These are phyloP conservation scores for Yamadazyma paraphyllophila DNA, from an alignment of 805 yeast genomes.

Conservation along the genomic window DNA sequence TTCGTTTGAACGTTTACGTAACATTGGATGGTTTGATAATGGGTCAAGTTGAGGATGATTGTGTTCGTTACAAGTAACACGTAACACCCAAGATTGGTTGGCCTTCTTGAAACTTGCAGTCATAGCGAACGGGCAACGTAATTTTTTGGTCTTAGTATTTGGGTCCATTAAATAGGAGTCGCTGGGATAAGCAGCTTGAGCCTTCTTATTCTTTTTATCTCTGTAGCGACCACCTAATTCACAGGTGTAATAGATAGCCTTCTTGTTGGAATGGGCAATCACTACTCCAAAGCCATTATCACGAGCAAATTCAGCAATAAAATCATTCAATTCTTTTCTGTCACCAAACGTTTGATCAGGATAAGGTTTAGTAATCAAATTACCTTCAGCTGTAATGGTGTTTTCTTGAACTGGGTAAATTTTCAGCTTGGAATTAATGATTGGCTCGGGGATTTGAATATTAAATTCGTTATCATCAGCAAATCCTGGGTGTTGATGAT, in stretches of 20 bases:
- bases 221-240: slow-evolving; percentile 57
- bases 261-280: slow-evolving; percentile 56
- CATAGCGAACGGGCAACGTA: slow-evolving; percentile 59
- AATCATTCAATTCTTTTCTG: slow-evolving; percentile 50
- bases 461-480: slow-evolving; percentile 39
- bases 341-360: slow-evolving; percentile 52
- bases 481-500: slow-evolving; percentile 9
- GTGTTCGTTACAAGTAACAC: slow-evolving; percentile 55
- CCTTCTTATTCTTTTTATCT: slow-evolving; percentile 42
- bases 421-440: slow-evolving; percentile 40
- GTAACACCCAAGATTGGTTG: slow-evolving; percentile 50
- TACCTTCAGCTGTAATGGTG: slow-evolving; percentile 48
- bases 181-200: slow-evolving; percentile 23
- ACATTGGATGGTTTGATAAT: slow-evolving; percentile 54
- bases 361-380: slow-evolving; percentile 52
- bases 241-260: slow-evolving; percentile 59
- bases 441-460: slow-evolving; percentile 47
- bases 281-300: slow-evolving; percentile 60
- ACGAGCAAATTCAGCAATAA: slow-evolving; percentile 54
- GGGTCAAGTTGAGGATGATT: slow-evolving; percentile 60
- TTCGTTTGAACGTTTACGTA: slow-evolving; percentile 52
- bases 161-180: slow-evolving; percentile 38
- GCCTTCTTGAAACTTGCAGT: slow-evolving; percentile 53
- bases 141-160: slow-evolving; percentile 48
- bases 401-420: slow-evolving; percentile 44